These are phyloP conservation scores for Kodamaea derodonti DNA, from an alignment of 1,139 yeast species.

Conservation along the genomic window DNA sequence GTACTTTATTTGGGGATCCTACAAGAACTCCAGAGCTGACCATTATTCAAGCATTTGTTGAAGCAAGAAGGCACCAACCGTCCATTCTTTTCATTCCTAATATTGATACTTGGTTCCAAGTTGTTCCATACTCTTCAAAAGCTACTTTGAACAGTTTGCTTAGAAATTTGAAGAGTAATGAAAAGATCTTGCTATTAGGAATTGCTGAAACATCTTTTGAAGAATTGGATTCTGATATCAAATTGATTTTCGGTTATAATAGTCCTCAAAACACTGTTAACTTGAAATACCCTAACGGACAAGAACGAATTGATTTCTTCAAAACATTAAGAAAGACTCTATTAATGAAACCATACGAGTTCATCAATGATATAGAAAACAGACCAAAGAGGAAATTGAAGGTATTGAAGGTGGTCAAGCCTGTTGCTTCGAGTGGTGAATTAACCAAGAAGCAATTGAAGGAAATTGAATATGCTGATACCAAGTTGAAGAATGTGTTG, in stretches of 20 bases:
- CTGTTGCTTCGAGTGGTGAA: conserved; percentile 11
- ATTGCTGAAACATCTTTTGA: conserved; percentile 52
- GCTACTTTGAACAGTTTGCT: conserved; percentile 71
- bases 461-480: conserved; percentile 65
- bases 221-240: conserved; percentile 34
- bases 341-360: conserved; percentile 62
- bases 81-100: conserved; percentile 83
- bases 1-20: conserved; percentile 74
- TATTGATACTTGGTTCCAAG: conserved; percentile 70
- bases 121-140: conserved; percentile 65
- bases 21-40: conserved; percentile 82
- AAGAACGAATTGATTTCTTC: conserved; percentile 52
- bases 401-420: conserved; percentile 26
- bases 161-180: conserved; percentile 66
- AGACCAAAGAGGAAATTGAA: conserved; percentile 49
- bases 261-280: conserved; percentile 44
- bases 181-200: conserved; percentile 74
- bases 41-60: conserved; percentile 79
- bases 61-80: conserved; percentile 88
- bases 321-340: conserved; percentile 52
- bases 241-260: conserved; percentile 50
- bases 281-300: conserved; percentile 39
- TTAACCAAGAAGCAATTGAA: conserved; percentile 32
- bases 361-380: conserved; percentile 47
- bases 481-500: conserved; percentile 75